Percentiles rank a stretch among this genome's conserved stretches.
Conservation (phyloP, 2,329 filamentous ascomycete genomes). For the Hymenoscyphus fraxineus region DNA sequence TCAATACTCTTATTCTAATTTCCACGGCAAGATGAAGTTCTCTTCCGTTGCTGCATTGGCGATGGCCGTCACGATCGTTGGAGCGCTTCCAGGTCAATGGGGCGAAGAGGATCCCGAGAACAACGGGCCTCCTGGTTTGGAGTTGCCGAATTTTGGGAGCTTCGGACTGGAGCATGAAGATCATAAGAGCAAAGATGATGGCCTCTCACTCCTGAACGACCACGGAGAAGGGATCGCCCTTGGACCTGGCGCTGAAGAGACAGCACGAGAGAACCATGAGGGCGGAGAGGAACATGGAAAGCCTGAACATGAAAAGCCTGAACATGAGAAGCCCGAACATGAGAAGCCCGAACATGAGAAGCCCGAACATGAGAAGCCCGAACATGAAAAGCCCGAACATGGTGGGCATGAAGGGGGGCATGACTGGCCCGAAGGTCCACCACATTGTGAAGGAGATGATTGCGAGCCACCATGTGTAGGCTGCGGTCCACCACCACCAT, state of each 20-base stretch:
- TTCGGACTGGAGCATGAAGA: neutral
- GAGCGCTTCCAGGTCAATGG: slow-evolving; percentile 2
- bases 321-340: too few species aligned
- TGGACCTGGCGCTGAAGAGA: neutral
- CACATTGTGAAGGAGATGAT: neutral
- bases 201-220: neutral
- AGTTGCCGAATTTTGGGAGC: neutral
- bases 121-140: neutral
- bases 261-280: too few species aligned
- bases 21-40: slow-evolving; percentile 61
- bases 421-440: neutral
- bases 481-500: too few species aligned
- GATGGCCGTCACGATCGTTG: slow-evolving; percentile 10
- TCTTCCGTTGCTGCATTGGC: slow-evolving; percentile 47
- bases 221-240: neutral
- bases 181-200: neutral
- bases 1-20: slow-evolving; percentile 3
- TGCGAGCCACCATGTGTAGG: neutral
- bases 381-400: neutral
- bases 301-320: too few species aligned
- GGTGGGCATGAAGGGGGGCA: neutral
- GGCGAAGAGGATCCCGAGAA: neutral
- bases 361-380: neutral
- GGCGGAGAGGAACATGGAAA: neutral
- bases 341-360: neutral